Base-by-base conservation (phyloP, 2,329 filamentous ascomycete species). In the Alternaria metachromatica region DNA sequence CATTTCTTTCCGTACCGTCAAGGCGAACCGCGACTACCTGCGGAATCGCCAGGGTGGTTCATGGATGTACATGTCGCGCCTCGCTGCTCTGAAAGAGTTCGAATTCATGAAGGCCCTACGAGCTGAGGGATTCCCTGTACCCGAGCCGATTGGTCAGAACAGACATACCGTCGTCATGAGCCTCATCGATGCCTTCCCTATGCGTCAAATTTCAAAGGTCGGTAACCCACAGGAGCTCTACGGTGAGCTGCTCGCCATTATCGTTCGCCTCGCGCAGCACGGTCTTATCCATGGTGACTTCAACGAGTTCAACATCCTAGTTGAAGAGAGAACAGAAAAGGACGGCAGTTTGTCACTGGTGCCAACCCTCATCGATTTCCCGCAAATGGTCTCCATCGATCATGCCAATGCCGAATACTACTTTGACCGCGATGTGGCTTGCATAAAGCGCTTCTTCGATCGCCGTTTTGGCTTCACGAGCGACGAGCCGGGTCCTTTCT, bases 221-320 rank as follows among this genome's bases (percentile, higher is more conserved):
- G 91, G 93, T 30, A 88, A 97, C 70, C 93, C 95, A 0, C 92
- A 93, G 3, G 83, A 83, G n/a, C 85, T 99, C 6, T 99, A 99
- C 78, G 90, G 90, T n/a, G 93, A 98, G 64, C 84, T 99, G 33
- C 96, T 99, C 75, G 87, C 89, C 45, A 87, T 97, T 72, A 93
- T 99, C 60, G 84, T 99, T 46, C 88, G 90, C 26, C 85, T 99
- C 44, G 95, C 96, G 6, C 89, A 89, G 65, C 89, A 94, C 71
- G 96, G 96, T 7, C 84, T 99, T 51, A 99, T 99, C 65, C 96
- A 99, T 78, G 96, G 96, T 66, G 96, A 99, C 79, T 99, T 96
- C 84, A 99, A 99, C 83, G 96, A 99, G 80, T 99, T 99, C 86
- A 99, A 99, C 80, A 95, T 99, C 68, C 84, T 99, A 33, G 90